Base-by-base conservation (phyloP, 2,329 filamentous ascomycete genomes). In the Stachybotrys elegans region DNA sequence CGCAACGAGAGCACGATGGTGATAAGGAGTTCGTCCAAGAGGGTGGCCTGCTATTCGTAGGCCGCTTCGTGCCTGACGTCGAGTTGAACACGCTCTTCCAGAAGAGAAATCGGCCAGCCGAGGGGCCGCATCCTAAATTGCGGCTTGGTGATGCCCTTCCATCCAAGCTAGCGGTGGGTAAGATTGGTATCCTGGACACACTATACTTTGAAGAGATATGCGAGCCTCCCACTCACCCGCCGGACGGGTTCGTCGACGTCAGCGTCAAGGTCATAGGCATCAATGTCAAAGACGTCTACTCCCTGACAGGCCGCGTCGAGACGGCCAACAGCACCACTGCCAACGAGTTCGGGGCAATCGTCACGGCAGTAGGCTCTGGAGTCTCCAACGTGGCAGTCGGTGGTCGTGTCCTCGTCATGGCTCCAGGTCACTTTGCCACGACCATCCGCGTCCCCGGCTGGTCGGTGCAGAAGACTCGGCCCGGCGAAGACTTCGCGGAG, bases 251-350 rank as follows among this genome's bases (percentile, higher is more conserved):
- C 45, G 5, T 34, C 17, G 31, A 34, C 17, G 31, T 34, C 31
- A 16, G 17, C 17, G 31, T 34, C 17, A 12, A 16, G 14, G 31
- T 16, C 31, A 45, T 55, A 2, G 47, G 54, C 8, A 35, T 57
- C 16, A 56, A 56, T n/a, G 51, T 52, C 16, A 56, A 53, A 23
- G 54, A 57, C n/a, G 23, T 58, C 7, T 57, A 62, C 36, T 49
- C 50, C 2, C 42, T 62, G 17, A 48, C n/a, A 12, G 58, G 56
- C 1, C 57, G 50, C 21, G 48, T 53, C 11, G 60, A 59, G 17
- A 62, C 58, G 31, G 13, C 14, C 14, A 16, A 34, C 7, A 34
- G 31, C 31, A n/a, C 31, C 1, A 54, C 43, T 11, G 45, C 50
- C 2, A 34, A 54, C 12, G 60, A 64, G 13, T 59, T 55, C 45